Evolutionary conservation across 345 rosid genomes (phyloP).

Genomic region (Linum tenue): DNA sequence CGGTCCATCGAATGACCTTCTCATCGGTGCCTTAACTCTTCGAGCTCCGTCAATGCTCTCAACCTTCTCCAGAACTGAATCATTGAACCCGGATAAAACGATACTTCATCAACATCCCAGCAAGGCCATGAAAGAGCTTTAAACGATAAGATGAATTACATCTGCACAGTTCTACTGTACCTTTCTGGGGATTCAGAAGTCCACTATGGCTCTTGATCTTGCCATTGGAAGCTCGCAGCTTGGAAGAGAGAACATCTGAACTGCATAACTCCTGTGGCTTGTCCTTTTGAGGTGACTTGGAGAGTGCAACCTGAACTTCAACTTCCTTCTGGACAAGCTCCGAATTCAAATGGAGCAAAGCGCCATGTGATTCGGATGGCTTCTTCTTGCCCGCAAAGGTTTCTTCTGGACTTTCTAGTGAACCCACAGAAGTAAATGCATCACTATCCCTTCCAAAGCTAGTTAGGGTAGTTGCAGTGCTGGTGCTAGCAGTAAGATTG

Average conservation of each 20-base stretch:
- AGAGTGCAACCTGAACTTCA: not conserved
- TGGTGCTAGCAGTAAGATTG: not conserved
- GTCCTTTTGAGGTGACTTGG: slow-evolving; percentile 1
- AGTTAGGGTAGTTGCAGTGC: slow-evolving; percentile 13
- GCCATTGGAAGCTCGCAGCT: slow-evolving; percentile 6
- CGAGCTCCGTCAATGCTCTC: slow-evolving; percentile 1
- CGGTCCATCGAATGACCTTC: slow-evolving; percentile 22
- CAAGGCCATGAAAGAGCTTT: too few species aligned
- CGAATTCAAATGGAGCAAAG: slow-evolving; percentile 18
- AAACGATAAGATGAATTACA: too few species aligned
- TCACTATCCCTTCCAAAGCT: slow-evolving; percentile 18
- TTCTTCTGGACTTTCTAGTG: slow-evolving; percentile 12
- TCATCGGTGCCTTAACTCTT: slow-evolving; percentile 8
- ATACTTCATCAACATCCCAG: not conserved
- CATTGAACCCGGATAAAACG: not conserved
- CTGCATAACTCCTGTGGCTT: not conserved
- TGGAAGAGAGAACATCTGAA: slow-evolving; percentile 6
- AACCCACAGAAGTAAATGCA: slow-evolving; percentile 9
- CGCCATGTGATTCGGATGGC: not conserved
- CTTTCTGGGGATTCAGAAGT: slow-evolving; percentile 8
- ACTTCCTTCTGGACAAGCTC: slow-evolving; percentile 12
- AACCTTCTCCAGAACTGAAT: not conserved
- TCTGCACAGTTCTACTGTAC: slow-evolving; percentile 5
- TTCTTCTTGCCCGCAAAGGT: slow-evolving; percentile 10
- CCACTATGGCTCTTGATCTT: slow-evolving; percentile 16